Conservation (phyloP, 306 rosid species). For the Heteromeles arbutifolia region DNA sequence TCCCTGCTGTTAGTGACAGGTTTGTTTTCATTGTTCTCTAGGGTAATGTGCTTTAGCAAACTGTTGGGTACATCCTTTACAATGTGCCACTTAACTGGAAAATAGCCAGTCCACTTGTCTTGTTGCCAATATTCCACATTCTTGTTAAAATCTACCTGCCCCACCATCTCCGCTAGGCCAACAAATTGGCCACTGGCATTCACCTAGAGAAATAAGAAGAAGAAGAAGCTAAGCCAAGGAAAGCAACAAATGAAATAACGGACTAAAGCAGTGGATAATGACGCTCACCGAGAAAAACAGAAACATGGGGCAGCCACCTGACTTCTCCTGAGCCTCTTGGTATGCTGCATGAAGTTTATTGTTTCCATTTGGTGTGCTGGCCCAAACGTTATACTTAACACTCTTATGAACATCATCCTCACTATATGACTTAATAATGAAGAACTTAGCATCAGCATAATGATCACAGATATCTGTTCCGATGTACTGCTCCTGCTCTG, state of each 20-base stretch:
- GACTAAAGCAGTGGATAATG: neutral
- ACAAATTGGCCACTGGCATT: slow-evolving; percentile 97
- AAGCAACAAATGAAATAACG: neutral
- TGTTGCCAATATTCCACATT: slow-evolving; percentile 96
- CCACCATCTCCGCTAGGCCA: slow-evolving; percentile 93
- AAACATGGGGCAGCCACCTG: slow-evolving; percentile 66
- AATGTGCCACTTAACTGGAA: slow-evolving; percentile 90
- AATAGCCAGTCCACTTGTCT: slow-evolving; percentile 97
- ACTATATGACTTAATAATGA: slow-evolving; percentile 86
- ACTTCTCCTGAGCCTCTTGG: slow-evolving; percentile 79
- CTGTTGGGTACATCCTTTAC: slow-evolving; percentile 96
- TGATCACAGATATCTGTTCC: slow-evolving; percentile 58
- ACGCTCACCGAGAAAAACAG: slow-evolving; percentile 78
- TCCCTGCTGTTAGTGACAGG: slow-evolving; percentile 95
- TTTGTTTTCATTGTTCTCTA: slow-evolving; percentile 91
- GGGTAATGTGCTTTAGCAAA: slow-evolving; percentile 81
- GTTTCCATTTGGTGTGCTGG: slow-evolving; percentile 95
- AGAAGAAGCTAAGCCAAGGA: neutral
- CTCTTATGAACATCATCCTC: slow-evolving; percentile 98
- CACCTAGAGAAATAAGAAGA: slow-evolving; percentile 37
- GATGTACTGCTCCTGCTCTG: slow-evolving; percentile 58
- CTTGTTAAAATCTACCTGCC: slow-evolving; percentile 80
- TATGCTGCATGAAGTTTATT: slow-evolving; percentile 90
- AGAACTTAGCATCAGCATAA: slow-evolving; percentile 61
- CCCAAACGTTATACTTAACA: slow-evolving; percentile 95